Conservation (phyloP, 306 rosid species). For the Macrotyloma uniflorum region DNA sequence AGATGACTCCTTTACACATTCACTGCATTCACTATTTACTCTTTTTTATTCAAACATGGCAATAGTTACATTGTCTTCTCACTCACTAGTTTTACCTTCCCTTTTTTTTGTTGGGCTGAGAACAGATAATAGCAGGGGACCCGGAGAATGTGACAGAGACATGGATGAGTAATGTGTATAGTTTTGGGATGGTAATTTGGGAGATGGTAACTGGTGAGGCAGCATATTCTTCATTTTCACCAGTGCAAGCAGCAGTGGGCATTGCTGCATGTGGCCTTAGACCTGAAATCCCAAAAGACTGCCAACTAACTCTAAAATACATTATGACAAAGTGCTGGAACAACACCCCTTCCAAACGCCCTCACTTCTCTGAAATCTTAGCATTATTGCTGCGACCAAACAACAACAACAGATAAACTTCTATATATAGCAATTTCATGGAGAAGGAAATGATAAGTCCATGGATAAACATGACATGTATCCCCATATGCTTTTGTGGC, state of each 20-base stretch:
- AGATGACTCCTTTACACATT: no score
- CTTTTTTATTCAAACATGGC: no score
- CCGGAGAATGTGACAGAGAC: constrained; percentile 91
- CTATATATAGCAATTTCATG: constrained; percentile 15
- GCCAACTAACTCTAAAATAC: constrained; percentile 73
- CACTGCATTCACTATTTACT: no score
- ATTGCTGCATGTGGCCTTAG: constrained; percentile 99
- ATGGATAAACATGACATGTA: constrained; percentile 40
- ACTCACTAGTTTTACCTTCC: constrained; percentile 4
- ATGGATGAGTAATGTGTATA: constrained; percentile 92
- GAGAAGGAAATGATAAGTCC: constrained; percentile 38
- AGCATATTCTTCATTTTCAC: constrained; percentile 84
- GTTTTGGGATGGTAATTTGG: constrained; percentile 96
- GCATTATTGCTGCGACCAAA: constrained; percentile 58
- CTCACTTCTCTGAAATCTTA: constrained; percentile 80
- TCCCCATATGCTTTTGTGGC: constrained; percentile 40
- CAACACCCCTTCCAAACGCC: constrained; percentile 89
- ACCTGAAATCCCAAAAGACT: constrained; percentile 94
- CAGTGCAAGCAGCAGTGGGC: constrained; percentile 96
- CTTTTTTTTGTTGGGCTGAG: constrained; percentile 30
- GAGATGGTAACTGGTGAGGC: constrained; percentile 96
- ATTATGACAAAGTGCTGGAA: constrained; percentile 95
- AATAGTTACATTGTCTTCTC: neutral
- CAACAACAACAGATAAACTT: constrained; percentile 57
- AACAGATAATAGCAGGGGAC: constrained; percentile 94